phyloP scores from a whole-genome alignment of 1,284 basidiomycete genomes.

The Leccinum subrobustum region DNA sequence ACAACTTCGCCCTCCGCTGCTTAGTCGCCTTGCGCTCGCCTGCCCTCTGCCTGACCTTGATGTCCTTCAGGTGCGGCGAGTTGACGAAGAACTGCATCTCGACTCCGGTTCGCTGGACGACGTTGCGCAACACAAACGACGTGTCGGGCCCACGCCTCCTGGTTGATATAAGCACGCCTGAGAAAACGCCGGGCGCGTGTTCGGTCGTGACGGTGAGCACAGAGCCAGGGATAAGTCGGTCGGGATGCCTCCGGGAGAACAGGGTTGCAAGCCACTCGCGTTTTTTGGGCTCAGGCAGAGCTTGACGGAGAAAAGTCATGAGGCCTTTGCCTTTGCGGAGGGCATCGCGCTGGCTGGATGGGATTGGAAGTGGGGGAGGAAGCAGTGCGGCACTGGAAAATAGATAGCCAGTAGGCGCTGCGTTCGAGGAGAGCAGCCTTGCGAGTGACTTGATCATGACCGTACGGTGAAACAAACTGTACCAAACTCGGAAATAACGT shows the following conservation, averaged over 20 bases:
- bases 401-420: slow-evolving; percentile 51
- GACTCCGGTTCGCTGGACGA: slow-evolving; percentile 85
- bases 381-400: slow-evolving; percentile 72
- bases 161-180: slow-evolving; percentile 82
- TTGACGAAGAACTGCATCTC: slow-evolving; percentile 88
- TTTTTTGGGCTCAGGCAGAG: slow-evolving; percentile 67
- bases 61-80: slow-evolving; percentile 83
- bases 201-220: slow-evolving; percentile 74
- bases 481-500: slow-evolving; percentile 21
- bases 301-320: slow-evolving; percentile 71
- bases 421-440: slow-evolving; percentile 27
- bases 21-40: slow-evolving; percentile 50
- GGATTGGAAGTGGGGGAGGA: slow-evolving; percentile 44
- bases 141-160: slow-evolving; percentile 82
- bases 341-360: slow-evolving; percentile 38
- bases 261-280: slow-evolving; percentile 61
- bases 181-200: slow-evolving; percentile 76
- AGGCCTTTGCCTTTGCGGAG: slow-evolving; percentile 74
- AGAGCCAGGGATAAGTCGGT: slow-evolving; percentile 75
- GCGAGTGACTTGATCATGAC: slow-evolving; percentile 7
- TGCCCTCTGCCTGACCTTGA: slow-evolving; percentile 69
- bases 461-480: background rate
- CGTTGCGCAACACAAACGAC: slow-evolving; percentile 81
- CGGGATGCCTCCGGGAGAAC: slow-evolving; percentile 68
- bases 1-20: slow-evolving; percentile 74